Evolutionary conservation across 257 asterid species (phyloP), one percentile per base, ranked within the genome.

Genomic region (Haberlea rhodopensis): DNA sequence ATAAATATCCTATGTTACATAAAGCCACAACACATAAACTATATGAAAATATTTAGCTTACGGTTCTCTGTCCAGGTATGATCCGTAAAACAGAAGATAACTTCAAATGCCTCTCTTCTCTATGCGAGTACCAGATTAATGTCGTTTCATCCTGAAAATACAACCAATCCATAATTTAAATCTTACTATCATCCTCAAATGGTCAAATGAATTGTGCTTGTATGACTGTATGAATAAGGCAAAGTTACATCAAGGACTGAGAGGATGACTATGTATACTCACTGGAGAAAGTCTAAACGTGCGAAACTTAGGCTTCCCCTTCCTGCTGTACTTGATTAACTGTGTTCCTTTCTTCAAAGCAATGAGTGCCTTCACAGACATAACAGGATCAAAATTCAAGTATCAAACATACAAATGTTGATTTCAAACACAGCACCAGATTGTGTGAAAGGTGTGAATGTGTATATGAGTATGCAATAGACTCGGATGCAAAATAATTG

Each of bases 11-110:
- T 3, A 40, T n/a, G n/a, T 40, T 11, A 13, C 11, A 0, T 40
- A 40, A 1, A 40, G 18, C 3, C 48, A 2, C 48, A 3, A 0
- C 57, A 66, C 57, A 66, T 49, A 26, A 74, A 68, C 66, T 73
- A 18, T 62, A 62, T 64, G 28, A 62, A 40, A 56, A 60, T 9
- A 8, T 25, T 70, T 68, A 76, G 87, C 99, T 84, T 83, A 92
- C 99, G 29, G 99, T 89, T 87, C 99, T 87, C 79, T 92, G 99
- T 72, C 97, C 99, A 54, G 96, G 97, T 72, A 84, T 76, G 78
- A 92, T 84, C 55, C 91, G 84, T 70, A 87, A 62, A 75, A 92
- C 97, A 73, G 86, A 67, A 66, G 96, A 79, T 83, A 92, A 77
- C 66, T 75, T 83, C 80, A 92, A 81, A 75, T 77, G 82, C 85